Evolutionary conservation across 345 rosid species (phyloP).

Genomic region (Anacardium occidentale): DNA sequence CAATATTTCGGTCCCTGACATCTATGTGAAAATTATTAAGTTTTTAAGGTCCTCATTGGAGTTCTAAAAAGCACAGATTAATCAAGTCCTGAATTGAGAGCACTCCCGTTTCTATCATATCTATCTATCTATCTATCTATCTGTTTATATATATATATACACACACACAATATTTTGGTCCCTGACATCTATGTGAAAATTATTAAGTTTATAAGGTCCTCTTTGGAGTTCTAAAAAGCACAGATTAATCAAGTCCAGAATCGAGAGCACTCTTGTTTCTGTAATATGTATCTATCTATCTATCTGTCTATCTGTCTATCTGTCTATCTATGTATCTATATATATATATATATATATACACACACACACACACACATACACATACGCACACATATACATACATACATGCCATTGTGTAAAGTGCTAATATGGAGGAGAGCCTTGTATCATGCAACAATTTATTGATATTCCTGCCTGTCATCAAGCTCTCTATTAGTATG

Average conservation of each 20-base stretch:
- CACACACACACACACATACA: slow-evolving; percentile 4
- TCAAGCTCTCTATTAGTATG: background rate
- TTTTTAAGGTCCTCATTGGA: background rate
- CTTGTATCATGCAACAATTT: background rate
- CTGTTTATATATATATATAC: too few relatives aligned
- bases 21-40: background rate
- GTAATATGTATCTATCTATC: background rate
- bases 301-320: too few relatives aligned
- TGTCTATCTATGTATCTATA: too few relatives aligned
- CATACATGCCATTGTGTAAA: background rate
- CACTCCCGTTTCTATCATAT: background rate
- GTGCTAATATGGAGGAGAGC: background rate
- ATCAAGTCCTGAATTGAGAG: background rate
- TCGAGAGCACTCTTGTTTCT: background rate
- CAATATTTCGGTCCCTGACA: slow-evolving; percentile 5
- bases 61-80: background rate
- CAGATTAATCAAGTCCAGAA: background rate
- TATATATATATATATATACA: too few relatives aligned
- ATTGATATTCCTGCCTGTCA: background rate
- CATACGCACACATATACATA: too few relatives aligned
- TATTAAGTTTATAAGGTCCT: background rate
- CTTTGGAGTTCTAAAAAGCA: background rate
- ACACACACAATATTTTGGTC: slow-evolving; percentile 8
- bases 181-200: background rate
- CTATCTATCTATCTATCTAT: too few relatives aligned